Conservation (phyloP, 345 rosid species). For the Camelina hispida region DNA sequence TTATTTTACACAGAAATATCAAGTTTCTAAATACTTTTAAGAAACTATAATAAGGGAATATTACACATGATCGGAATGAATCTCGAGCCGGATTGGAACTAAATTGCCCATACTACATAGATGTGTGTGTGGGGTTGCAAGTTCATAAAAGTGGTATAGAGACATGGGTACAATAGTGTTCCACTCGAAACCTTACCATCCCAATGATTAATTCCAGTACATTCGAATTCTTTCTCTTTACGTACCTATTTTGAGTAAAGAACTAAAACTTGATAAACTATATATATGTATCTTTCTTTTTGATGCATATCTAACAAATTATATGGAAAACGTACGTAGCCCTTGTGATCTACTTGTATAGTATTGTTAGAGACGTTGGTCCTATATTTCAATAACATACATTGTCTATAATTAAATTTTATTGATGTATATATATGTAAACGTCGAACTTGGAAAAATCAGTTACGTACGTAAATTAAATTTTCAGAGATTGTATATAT, state of each 20-base stretch:
- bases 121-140: slow-evolving; percentile 27
- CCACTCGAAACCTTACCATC: slow-evolving; percentile 13
- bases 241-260: slow-evolving; percentile 7
- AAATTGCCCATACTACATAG: slow-evolving; percentile 5
- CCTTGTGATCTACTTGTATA: slow-evolving; percentile 9
- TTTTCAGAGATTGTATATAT: neutral
- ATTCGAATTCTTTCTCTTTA: slow-evolving; percentile 26
- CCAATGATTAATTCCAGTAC: slow-evolving; percentile 34
- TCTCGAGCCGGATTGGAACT: neutral
- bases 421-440: neutral
- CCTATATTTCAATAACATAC: slow-evolving; percentile 1
- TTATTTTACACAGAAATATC: neutral
- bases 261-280: slow-evolving; percentile 21
- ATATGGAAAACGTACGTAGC: neutral
- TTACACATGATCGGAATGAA: neutral
- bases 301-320: neutral
- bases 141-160: slow-evolving; percentile 24
- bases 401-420: neutral
- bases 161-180: slow-evolving; percentile 36
- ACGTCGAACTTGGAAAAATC: slow-evolving; percentile 3
- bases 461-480: neutral
- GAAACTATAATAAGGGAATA: too few species aligned
- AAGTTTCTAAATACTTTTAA: too few species aligned
- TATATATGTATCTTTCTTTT: neutral
- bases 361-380: slow-evolving; percentile 3